Base-by-base conservation (phyloP, 2,329 filamentous ascomycete genomes). In the Fusarium brachygibbosum region DNA sequence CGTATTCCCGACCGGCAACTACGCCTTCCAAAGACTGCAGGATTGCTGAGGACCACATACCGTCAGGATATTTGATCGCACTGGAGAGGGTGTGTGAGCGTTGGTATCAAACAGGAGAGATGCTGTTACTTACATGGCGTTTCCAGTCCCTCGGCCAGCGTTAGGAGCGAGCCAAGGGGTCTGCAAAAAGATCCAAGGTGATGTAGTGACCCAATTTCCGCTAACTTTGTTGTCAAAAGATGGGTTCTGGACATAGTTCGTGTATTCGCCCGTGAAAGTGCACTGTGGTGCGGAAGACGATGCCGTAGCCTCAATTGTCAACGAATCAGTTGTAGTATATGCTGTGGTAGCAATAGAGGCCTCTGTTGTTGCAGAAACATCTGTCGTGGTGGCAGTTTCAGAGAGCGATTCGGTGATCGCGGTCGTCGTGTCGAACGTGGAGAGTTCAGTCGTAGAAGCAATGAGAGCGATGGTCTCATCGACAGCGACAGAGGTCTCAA, bases 21-120 rank as follows among this genome's bases (percentile, higher is more conserved):
- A 40, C 44, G 4, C 25, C 29, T 11, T n/a, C 12, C 0, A 59
- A n/a, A 8, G 12, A 5, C 6, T 59, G 56, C 2, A 45, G 21
- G 3, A 59, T 38, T 4, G 32, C 7, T 4, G 56, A 44, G 8
- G 23, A 31, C 17, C 19, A 29, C 6, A 16, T 6, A 3, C 9
- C 1, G 10, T 29, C 29, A 8, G 50, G 49, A 5, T 40, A 59
- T 6, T 21, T 17, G 6, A 44, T 37, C 1, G 41, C 32, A 21
- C 56, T 59, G 3, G 0, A 17, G 4, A 2, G 6, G 0, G 6
- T 2, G 1, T 1, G 6, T 55, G 11, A 55, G 31, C 6, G 17
- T 1, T n/a, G 7, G 8, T 0, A 0, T 14, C 4, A 28, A 1
- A 4, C 1, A 31, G 3, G 10, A 9, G 4, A 5, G 1, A 11